Evolutionary conservation across 306 rosid species (phyloP).

Genomic region (Prunus salicina): DNA sequence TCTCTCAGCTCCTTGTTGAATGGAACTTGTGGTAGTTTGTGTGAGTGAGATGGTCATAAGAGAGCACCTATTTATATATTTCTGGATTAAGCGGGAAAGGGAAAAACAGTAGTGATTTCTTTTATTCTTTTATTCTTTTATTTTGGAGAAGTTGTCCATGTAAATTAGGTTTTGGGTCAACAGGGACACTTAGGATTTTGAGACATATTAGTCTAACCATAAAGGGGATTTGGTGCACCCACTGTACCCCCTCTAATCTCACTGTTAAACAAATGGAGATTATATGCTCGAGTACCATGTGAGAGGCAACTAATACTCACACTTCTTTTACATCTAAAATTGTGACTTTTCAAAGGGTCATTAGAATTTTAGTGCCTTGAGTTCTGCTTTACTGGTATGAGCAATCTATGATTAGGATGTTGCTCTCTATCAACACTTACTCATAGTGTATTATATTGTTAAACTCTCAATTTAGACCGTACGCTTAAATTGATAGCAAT

Average conservation of each 20-base stretch:
- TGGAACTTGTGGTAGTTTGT: conserved; percentile 14
- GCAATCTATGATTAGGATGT: neutral
- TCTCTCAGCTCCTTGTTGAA: conserved; percentile 25
- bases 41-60: conserved; percentile 21
- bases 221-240: conserved; percentile 84
- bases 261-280: conserved; percentile 26
- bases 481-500: too few species aligned
- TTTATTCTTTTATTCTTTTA: neutral
- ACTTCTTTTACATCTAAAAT: neutral
- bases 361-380: neutral
- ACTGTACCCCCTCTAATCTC: conserved; percentile 33
- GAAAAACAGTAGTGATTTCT: neutral
- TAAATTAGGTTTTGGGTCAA: conserved; percentile 46
- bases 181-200: conserved; percentile 18
- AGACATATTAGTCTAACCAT: conserved; percentile 44
- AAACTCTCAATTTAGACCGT: neutral
- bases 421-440: neutral
- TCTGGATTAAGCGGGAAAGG: conserved; percentile 17
- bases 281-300: conserved; percentile 4
- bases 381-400: neutral
- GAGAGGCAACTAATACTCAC: too few species aligned
- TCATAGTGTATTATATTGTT: too few species aligned
- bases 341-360: neutral
- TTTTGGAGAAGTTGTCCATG: conserved; percentile 1
- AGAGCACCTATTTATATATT: conserved; percentile 44